These are phyloP conservation scores for Sequoiadendron giganteum DNA, from an alignment of 75 land plant species.

Conservation along the genomic window DNA sequence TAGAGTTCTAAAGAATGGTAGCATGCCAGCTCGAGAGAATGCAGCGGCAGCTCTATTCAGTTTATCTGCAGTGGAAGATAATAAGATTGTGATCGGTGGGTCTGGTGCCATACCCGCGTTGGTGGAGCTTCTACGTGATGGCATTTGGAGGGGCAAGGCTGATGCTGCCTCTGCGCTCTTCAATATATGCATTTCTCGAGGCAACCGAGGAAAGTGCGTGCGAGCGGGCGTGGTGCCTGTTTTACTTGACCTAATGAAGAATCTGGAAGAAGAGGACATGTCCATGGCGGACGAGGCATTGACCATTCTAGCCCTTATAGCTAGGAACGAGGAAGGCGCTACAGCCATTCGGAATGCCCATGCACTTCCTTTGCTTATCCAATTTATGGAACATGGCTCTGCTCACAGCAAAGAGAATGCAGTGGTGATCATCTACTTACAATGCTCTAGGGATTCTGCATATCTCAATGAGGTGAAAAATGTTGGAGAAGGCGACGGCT, in stretches of 20 bases:
- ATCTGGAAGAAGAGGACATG: conserved; percentile 20
- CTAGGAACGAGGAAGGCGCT: conserved; percentile 50
- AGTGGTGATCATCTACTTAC: conserved; percentile 35
- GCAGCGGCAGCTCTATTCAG: conserved; percentile 86
- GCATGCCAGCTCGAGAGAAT: conserved; percentile 64
- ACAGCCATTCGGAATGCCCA: conserved; percentile 49
- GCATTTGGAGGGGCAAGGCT: conserved; percentile 56
- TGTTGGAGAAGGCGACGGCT: conserved; percentile 28
- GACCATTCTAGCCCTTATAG: conserved; percentile 71
- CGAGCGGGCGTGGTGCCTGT: conserved; percentile 59
- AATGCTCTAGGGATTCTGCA: conserved; percentile 35
- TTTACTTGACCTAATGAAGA: conserved; percentile 30
- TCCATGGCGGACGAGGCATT: conserved; percentile 71
- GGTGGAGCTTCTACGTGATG: conserved; percentile 53
- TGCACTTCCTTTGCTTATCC: conserved; percentile 50
- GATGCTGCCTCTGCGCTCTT: conserved; percentile 89
- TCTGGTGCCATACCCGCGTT: conserved; percentile 63
- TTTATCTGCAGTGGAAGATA: conserved; percentile 71
- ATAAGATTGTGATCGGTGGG: conserved; percentile 66
- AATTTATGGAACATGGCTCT: conserved; percentile 27
- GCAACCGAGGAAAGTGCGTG: conserved; percentile 72
- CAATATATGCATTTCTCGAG: conserved; percentile 62
- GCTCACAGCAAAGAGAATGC: conserved; percentile 61
- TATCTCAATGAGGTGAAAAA: conserved; percentile 42
- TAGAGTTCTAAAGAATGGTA: conserved; percentile 60